Evolutionary conservation across 805 yeast species (phyloP), one percentile per base, ranked within the genome.

Genomic region (Candida glaebosa): DNA sequence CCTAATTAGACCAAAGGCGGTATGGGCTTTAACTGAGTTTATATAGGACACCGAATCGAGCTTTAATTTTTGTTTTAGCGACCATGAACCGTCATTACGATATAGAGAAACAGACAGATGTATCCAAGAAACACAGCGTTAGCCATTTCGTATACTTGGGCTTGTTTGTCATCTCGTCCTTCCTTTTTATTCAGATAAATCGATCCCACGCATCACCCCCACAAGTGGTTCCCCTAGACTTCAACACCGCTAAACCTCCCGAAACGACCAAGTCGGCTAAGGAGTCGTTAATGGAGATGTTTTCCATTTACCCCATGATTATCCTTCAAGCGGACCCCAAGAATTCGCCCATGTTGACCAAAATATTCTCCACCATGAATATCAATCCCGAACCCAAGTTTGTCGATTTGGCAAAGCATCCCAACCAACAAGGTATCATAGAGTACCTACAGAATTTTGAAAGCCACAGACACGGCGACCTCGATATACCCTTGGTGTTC

Each of bases 311-410:
- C 15, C 61, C 67, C 3, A 49, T 63, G 12, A 56, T 64, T 2
- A 33, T 65, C 3, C 45, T 64, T 20, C 47, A 56, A 37, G 53
- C 56, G 38, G 57, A 57, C 30, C 26, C 26, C 26, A 22, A 22
- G 10, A 52, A 51, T 18, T 48, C 47, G 15, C 20, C 39, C 12
- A 37, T 41, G 54, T 34, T 34, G 26, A 19, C 49, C 31, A 51
- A 48, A 7, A 48, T 65, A 8, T 49, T 57, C 14, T 22, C 43
- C 16, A 50, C 44, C 17, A 44, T 65, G 19, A 54, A 51, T 31
- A 60, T 65, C 22, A 53, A 49, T 14, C 71, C 71, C 3, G 67
- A 63, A 44, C 64, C 69, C 19, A 55, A 56, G 38, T 48, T 55
- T 15, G 58, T 65, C 5, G 51, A 62, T 41, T 50, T 65, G 32